Conservation (phyloP, 371 early-diverging fungal species). For the Cokeromyces recurvatus region DNA sequence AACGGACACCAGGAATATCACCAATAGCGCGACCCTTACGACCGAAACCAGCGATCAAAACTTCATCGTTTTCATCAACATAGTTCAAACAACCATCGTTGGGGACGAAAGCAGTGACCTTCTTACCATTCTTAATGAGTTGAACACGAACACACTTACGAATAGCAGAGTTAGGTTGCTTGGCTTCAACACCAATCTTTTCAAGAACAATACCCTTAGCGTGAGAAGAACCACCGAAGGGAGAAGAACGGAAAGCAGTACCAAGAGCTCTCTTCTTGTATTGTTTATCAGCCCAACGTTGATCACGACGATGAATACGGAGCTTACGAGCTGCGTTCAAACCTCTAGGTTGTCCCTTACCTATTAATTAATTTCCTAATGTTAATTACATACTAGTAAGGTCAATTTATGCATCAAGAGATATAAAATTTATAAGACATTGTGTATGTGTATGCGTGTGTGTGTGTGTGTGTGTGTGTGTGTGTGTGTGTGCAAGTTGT, state of each 20-base stretch:
- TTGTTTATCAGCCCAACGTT: slow-evolving; percentile 99
- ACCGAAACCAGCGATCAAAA: slow-evolving; percentile 96
- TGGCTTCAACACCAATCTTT: slow-evolving; percentile 99
- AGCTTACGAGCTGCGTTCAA: slow-evolving; percentile 99
- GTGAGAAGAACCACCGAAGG: slow-evolving; percentile 99
- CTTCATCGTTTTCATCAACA: slow-evolving; percentile 98
- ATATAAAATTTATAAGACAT: no score
- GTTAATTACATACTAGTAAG: no score
- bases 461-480: no score
- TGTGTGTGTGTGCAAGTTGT: no score
- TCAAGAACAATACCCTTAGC: slow-evolving; percentile 99
- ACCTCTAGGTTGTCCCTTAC: slow-evolving; percentile 96
- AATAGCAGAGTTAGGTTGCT: slow-evolving; percentile 99
- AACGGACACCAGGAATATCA: slow-evolving; percentile 99
- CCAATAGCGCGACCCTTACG: slow-evolving; percentile 87
- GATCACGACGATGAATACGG: slow-evolving; percentile 93
- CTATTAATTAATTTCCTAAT: slow-evolving; percentile 25
- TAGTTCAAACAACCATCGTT: slow-evolving; percentile 99
- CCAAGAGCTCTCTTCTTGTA: slow-evolving; percentile 99
- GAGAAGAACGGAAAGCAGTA: slow-evolving; percentile 96
- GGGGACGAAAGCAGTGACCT: slow-evolving; percentile 99
- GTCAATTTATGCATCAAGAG: no score
- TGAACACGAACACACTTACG: slow-evolving; percentile 99
- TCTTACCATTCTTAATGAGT: slow-evolving; percentile 99
- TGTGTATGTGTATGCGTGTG: no score